phyloP scores from a whole-genome alignment of 164 flowering plant species.

The Magnolia changhungtana region DNA sequence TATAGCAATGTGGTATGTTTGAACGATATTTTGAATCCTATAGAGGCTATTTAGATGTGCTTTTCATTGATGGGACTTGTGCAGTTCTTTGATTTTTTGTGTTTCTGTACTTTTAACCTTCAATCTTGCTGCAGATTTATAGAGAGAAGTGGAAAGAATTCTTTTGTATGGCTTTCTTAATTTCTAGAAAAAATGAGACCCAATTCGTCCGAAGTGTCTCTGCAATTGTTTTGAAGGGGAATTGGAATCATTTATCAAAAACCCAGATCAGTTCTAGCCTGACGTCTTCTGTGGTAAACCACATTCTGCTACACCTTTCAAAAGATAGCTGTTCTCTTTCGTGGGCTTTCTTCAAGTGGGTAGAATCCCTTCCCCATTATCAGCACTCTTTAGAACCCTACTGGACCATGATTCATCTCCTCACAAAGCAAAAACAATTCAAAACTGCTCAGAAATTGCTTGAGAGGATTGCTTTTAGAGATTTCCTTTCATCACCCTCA shows the following conservation, averaged over 20 bases:
- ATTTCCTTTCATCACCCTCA: constrained; percentile 57
- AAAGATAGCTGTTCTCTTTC: constrained; percentile 25
- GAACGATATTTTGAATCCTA: too few relatives aligned
- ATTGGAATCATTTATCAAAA: constrained; percentile 44
- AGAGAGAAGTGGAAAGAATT: background rate
- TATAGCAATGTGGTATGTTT: too few relatives aligned
- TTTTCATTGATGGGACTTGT: too few relatives aligned
- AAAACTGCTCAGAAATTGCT: constrained; percentile 59
- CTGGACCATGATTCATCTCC: constrained; percentile 73
- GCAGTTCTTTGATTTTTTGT: too few relatives aligned
- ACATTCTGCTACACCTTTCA: constrained; percentile 38
- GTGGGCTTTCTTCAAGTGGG: constrained; percentile 70
- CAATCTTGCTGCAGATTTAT: too few relatives aligned
- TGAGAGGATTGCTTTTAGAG: constrained; percentile 50
- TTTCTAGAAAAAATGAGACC: constrained; percentile 18
- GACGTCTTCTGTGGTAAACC: constrained; percentile 38
- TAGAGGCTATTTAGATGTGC: too few relatives aligned
- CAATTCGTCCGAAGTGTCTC: constrained; percentile 33
- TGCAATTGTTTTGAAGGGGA: constrained; percentile 51
- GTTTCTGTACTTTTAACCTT: too few relatives aligned
- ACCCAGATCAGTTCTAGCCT: constrained; percentile 35
- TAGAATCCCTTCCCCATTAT: constrained; percentile 51
- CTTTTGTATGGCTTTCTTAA: constrained; percentile 13
- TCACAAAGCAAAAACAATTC: constrained; percentile 51
- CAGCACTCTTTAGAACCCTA: constrained; percentile 58